Evolutionary conservation across 148 eudicot species (phyloP).

Genomic region (Rhododendron kiyosumense): DNA sequence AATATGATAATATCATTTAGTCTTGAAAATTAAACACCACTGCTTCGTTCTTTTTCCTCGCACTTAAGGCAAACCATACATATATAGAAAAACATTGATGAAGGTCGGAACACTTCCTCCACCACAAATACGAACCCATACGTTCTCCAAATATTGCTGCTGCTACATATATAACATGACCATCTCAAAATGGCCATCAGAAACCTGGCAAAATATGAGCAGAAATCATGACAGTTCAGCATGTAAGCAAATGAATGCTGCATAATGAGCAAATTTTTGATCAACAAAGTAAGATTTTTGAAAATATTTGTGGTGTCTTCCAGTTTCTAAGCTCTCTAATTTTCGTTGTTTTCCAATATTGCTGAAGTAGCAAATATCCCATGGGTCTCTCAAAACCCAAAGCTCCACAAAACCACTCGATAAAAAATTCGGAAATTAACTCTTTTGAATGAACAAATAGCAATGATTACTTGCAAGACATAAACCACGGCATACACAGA

Average conservation of each 20-base stretch:
- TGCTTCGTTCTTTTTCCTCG: not conserved
- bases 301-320: not conserved
- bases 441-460: constrained; percentile 2
- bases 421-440: not conserved
- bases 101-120: not conserved
- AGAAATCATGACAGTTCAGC: not conserved
- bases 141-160: not conserved
- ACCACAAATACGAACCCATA: not conserved
- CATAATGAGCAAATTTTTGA: not conserved
- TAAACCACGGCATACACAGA: not conserved
- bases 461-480: not conserved
- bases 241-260: not conserved
- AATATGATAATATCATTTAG: not conserved
- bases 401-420: not conserved
- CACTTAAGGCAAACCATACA: not conserved
- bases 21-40: not conserved
- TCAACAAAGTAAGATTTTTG: not conserved
- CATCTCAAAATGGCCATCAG: not conserved
- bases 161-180: not conserved
- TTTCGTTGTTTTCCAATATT: not conserved
- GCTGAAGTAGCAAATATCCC: not conserved
- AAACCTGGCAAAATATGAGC: not conserved
- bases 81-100: not conserved
- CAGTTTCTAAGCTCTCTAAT: not conserved
- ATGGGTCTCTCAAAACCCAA: not conserved